Percentiles rank a stretch among this genome's conserved stretches.
Conservation (phyloP, 257 asterid species). For the Pogostemon cablin region DNA sequence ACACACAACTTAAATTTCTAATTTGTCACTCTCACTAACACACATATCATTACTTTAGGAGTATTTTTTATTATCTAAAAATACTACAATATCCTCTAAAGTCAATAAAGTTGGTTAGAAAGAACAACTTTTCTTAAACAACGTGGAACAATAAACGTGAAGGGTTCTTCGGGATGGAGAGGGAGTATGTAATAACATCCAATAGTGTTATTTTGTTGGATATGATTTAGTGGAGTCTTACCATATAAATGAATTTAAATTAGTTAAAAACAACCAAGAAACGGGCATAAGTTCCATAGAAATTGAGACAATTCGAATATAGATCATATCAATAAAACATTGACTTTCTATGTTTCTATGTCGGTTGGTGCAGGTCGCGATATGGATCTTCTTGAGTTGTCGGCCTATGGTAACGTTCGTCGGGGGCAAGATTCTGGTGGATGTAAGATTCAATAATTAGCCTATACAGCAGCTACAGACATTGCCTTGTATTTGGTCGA, state of each 20-base stretch:
- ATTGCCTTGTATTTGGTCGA: constrained; percentile 13
- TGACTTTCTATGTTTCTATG: neutral
- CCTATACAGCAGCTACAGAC: constrained; percentile 8
- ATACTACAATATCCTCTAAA: no score
- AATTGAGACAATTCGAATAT: neutral
- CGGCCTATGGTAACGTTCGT: constrained; percentile 83
- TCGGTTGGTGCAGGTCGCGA: constrained; percentile 68
- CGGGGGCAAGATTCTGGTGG: constrained; percentile 82
- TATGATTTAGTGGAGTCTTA: neutral
- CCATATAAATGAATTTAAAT: neutral
- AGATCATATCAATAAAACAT: neutral
- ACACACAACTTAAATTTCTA: no score
- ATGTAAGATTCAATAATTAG: constrained; percentile 66
- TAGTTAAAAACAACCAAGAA: neutral
- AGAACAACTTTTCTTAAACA: no score
- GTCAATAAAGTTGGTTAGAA: no score
- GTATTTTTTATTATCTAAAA: no score
- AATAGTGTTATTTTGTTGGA: neutral
- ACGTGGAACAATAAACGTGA: no score
- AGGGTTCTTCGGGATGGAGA: no score
- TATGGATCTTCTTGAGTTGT: constrained; percentile 92
- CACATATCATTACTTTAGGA: no score
- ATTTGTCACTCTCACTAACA: no score
- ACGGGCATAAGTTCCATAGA: neutral
- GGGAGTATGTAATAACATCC: no score